These are phyloP conservation scores for Colletotrichum tropicicola DNA, from an alignment of 2,329 filamentous ascomycete species.

Conservation along the genomic window DNA sequence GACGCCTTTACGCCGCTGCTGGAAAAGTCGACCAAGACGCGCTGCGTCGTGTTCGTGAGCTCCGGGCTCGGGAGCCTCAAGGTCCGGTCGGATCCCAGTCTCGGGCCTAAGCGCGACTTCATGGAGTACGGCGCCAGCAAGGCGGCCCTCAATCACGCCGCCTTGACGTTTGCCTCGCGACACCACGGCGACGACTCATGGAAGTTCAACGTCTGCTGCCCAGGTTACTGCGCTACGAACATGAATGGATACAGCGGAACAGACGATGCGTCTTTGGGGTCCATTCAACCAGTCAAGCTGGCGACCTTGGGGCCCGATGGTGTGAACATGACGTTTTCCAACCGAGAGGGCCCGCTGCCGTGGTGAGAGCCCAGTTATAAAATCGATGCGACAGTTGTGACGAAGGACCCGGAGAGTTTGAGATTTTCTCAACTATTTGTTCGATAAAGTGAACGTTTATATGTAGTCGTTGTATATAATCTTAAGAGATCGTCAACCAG, in stretches of 20 bases:
- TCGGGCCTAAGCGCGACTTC: not conserved
- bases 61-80: slow-evolving; percentile 15
- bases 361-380: too few species aligned
- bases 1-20: slow-evolving; percentile 47
- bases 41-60: slow-evolving; percentile 15
- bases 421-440: too few species aligned
- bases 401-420: too few species aligned
- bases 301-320: slow-evolving; percentile 18
- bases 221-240: slow-evolving; percentile 19
- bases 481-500: too few species aligned
- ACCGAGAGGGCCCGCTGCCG: not conserved
- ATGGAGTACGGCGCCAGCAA: slow-evolving; percentile 24
- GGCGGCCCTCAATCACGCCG: slow-evolving; percentile 19
- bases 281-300: slow-evolving; percentile 11
- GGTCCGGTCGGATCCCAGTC: not conserved
- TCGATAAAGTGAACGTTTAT: too few species aligned
- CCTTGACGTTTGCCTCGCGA: slow-evolving; percentile 9
- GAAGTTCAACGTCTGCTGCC: slow-evolving; percentile 26
- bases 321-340: slow-evolving; percentile 2
- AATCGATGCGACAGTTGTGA: too few species aligned
- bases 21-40: slow-evolving; percentile 29
- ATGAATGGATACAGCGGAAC: slow-evolving; percentile 6
- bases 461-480: too few species aligned
- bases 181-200: not conserved
- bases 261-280: slow-evolving; percentile 19